Base-by-base conservation (phyloP, 345 rosid genomes). In the Turritis glabra region DNA sequence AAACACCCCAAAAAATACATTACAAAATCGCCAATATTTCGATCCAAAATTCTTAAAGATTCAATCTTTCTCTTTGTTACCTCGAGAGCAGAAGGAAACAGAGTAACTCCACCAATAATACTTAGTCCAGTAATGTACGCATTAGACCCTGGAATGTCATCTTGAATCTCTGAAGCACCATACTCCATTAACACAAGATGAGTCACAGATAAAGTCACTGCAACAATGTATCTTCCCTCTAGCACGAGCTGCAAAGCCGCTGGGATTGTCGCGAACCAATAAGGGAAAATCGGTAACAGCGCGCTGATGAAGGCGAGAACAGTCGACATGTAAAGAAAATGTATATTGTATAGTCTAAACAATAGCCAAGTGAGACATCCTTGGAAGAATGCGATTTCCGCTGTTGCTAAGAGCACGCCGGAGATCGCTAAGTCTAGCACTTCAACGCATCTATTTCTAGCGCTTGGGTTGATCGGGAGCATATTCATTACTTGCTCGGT, bases 351-450 rank as follows among this genome's bases (percentile, higher is more conserved):
- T 43, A 95, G 81, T 79, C 99, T 88, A 63, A 95, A 95, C 71
- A 95, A 77, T 19, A 95, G 88, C 99, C 98, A 89, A 14, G 99
- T 92, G 37, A 92, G 88, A 83, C 98, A 92, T 77, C 98, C 99
- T 66, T 95, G 98, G 77, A 89, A 92, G 64, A 95, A 67, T 11
- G 98, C 92, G 41, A 95, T 88, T 82, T 95, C 96, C 4, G 90
- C 99, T 10, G 99, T 95, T 2, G 97, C 99, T 75, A 92, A 80
- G 44, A 92, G 97, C 78, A 92, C 99, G 1, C 97, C 96, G 0
- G 98, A 95, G 52, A 95, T 79, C 0, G 99, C 96, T 48, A 84
- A 67, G 61, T 95, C 91, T n/a, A 95, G 82, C 32, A 95, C 99
- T 72, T 95, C 92, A 1, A 95, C 96, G 8, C 97, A 92, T 78